Evolutionary conservation across 768 basidiomycete genomes (phyloP).

Genomic region (Solioccasus polychromus): DNA sequence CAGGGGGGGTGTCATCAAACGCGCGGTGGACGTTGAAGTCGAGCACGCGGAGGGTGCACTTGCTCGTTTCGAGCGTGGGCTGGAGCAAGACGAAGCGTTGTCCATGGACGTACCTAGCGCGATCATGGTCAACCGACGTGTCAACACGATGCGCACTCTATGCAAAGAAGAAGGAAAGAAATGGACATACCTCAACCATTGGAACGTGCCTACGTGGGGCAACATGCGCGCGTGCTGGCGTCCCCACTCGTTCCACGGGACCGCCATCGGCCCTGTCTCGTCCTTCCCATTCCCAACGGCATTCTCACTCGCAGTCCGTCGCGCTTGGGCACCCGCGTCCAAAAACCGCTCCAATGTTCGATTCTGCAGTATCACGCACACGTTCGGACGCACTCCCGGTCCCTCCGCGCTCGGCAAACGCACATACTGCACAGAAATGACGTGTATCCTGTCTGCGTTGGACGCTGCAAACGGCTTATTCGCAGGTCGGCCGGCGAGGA

Average conservation of each 20-base stretch:
- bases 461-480: conserved; percentile 26
- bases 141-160: no score
- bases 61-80: conserved; percentile 3
- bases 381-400: conserved; percentile 7
- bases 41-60: conserved; percentile 21
- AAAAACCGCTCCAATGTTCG: conserved; percentile 24
- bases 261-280: neutral
- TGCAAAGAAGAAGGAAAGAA: no score
- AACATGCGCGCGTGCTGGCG: conserved; percentile 33
- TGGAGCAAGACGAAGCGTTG: conserved; percentile 34
- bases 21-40: conserved; percentile 30
- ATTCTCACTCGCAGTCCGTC: neutral
- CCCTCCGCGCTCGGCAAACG: neutral
- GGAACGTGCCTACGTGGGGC: conserved; percentile 26
- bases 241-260: conserved; percentile 42
- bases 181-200: conserved; percentile 40
- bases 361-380: conserved; percentile 35
- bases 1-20: neutral
- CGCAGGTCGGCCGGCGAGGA: conserved; percentile 24
- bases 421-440: conserved; percentile 24
- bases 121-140: neutral
- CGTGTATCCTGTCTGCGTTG: conserved; percentile 22
- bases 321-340: neutral
- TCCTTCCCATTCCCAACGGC: neutral
- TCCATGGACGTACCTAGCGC: conserved; percentile 41